These are phyloP conservation scores for Fraxinus americana DNA, from an alignment of 257 asterid species.

Conservation along the genomic window DNA sequence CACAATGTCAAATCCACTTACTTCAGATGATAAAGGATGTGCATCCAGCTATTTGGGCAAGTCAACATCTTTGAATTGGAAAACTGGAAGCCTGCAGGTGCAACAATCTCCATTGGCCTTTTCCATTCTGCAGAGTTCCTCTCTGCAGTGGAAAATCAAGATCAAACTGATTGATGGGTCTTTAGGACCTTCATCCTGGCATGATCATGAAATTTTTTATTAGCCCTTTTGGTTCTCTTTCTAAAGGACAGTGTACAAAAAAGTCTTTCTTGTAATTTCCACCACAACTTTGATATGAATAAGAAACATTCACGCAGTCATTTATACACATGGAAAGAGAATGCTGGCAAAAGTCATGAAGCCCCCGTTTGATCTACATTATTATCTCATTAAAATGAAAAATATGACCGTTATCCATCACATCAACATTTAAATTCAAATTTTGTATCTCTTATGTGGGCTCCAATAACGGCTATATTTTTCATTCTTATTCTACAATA, in stretches of 20 bases:
- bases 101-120: constrained; percentile 25
- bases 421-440: too few relatives aligned
- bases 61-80: constrained; percentile 10
- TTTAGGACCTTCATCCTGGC: constrained; percentile 23
- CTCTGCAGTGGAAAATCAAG: constrained; percentile 26
- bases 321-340: not conserved
- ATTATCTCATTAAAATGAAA: too few relatives aligned
- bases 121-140: constrained; percentile 10
- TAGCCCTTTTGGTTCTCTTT: constrained; percentile 14
- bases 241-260: constrained; percentile 23
- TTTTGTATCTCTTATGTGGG: too few relatives aligned
- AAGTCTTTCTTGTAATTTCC: not conserved
- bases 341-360: not conserved
- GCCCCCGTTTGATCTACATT: too few relatives aligned
- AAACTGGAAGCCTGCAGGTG: constrained; percentile 15
- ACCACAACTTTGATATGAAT: constrained; percentile 23
- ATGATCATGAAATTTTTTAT: constrained; percentile 12
- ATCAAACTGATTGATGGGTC: constrained; percentile 23
- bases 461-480: too few relatives aligned
- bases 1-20: constrained; percentile 17
- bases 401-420: too few relatives aligned
- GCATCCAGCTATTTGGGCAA: constrained; percentile 21
- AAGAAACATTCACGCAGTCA: not conserved
- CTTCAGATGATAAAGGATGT: constrained; percentile 24
- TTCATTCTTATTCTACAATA: too few relatives aligned